A percentile compares a stretch with the other conserved stretches of the same genome.
Evolutionary conservation across 768 basidiomycete genomes (phyloP).

Genomic region (Punctularia strigosozonata): DNA sequence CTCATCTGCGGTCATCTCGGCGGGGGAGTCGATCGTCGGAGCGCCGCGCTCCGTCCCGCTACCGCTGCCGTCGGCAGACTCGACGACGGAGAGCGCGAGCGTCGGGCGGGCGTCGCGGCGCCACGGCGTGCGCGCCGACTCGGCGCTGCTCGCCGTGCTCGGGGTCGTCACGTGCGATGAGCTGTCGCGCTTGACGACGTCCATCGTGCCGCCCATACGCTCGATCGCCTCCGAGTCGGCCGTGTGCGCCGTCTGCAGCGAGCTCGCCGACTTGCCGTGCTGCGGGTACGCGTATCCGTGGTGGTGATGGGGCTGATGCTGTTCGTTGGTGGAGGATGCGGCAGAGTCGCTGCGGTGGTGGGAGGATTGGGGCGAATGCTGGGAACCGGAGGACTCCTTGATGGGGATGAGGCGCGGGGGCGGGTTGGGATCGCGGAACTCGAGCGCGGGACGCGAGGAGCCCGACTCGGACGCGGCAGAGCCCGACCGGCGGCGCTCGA

Average conservation of each 20-base stretch:
- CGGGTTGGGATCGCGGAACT: constrained; percentile 75
- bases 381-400: constrained; percentile 25
- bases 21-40: neutral
- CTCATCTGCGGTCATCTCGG: neutral
- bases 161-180: constrained; percentile 6
- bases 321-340: too few relatives aligned
- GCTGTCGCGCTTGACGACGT: constrained; percentile 44
- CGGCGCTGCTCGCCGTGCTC: constrained; percentile 1
- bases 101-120: neutral
- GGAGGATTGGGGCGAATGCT: constrained; percentile 1
- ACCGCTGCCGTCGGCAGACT: neutral
- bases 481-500: constrained; percentile 43
- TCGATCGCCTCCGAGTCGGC: constrained; percentile 63
- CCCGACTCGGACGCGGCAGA: constrained; percentile 9
- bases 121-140: neutral
- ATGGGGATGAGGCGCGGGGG: constrained; percentile 53
- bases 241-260: constrained; percentile 44
- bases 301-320: neutral
- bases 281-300: constrained; percentile 13
- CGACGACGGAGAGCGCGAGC: neutral
- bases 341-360: too few relatives aligned
- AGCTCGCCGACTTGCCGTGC: constrained; percentile 28
- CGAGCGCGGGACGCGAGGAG: constrained; percentile 20
- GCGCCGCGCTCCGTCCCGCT: neutral
- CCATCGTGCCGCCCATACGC: constrained; percentile 51